These are phyloP conservation scores for Circinella minor DNA, from an alignment of 371 early-diverging fungal species.

Conservation along the genomic window DNA sequence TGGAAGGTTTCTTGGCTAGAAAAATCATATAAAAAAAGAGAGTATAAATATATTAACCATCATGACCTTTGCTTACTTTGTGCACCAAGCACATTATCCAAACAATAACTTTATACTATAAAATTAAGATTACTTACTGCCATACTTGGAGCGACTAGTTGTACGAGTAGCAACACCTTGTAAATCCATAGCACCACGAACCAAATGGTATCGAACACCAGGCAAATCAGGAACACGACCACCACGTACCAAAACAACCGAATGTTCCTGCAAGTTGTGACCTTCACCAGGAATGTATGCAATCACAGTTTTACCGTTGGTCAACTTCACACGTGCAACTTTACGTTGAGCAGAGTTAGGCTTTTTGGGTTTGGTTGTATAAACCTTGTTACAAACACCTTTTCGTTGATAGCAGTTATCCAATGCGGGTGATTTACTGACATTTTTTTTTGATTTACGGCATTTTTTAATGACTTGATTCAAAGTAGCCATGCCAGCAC, in stretches of 20 bases:
- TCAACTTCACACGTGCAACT: slow-evolving; percentile 84
- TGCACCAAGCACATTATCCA: too few species aligned
- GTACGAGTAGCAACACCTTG: slow-evolving; percentile 91
- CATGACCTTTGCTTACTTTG: too few species aligned
- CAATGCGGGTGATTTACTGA: slow-evolving; percentile 87
- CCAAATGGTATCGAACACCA: slow-evolving; percentile 95
- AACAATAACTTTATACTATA: background rate
- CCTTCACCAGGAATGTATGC: slow-evolving; percentile 99
- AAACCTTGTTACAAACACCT: slow-evolving; percentile 95
- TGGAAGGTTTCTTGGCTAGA: slow-evolving; percentile 53
- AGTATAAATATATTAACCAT: background rate
- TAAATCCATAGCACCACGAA: slow-evolving; percentile 93
- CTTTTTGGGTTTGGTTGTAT: slow-evolving; percentile 91
- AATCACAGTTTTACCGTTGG: slow-evolving; percentile 86
- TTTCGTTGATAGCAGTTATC: slow-evolving; percentile 88
- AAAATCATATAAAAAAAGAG: background rate
- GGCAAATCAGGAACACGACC: slow-evolving; percentile 96
- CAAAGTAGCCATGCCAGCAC: slow-evolving; percentile 82
- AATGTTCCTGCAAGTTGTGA: slow-evolving; percentile 97
- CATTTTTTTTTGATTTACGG: slow-evolving; percentile 73
- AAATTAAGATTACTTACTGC: slow-evolving; percentile 61
- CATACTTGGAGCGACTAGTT: slow-evolving; percentile 92
- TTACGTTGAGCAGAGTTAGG: slow-evolving; percentile 93
- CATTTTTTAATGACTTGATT: slow-evolving; percentile 93
- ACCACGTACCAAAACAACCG: slow-evolving; percentile 93